A percentile compares a stretch with the other conserved stretches of the same genome.
phyloP scores from a whole-genome alignment of 1,284 basidiomycete species.

The Ceratobasidium theobromae region DNA sequence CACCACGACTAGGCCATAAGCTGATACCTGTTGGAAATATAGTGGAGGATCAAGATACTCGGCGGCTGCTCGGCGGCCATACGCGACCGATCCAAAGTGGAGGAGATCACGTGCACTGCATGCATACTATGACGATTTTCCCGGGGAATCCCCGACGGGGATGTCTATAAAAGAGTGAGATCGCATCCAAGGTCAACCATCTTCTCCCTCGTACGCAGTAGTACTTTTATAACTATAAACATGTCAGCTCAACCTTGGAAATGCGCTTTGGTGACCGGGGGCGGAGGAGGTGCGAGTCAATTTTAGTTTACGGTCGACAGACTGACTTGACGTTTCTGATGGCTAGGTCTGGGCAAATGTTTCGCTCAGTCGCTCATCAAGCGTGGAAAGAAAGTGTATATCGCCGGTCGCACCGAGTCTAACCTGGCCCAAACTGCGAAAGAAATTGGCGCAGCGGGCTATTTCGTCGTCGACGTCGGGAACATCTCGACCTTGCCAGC shows the following conservation, averaged over 20 bases:
- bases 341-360: constrained; percentile 38
- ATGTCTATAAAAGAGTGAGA: too few species aligned
- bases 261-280: constrained; percentile 14
- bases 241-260: constrained; percentile 24
- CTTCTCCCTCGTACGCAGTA: too few species aligned
- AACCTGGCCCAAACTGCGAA: constrained; percentile 40
- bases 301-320: too few species aligned
- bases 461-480: constrained; percentile 41
- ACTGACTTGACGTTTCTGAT: too few species aligned
- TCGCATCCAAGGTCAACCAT: too few species aligned
- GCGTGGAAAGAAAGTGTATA: constrained; percentile 44
- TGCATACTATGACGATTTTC: constrained; percentile 20
- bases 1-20: too few species aligned
- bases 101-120: background rate
- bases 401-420: constrained; percentile 45
- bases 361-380: constrained; percentile 44
- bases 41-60: background rate
- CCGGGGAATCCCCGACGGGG: too few species aligned
- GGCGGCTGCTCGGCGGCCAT: background rate
- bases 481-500: constrained; percentile 37
- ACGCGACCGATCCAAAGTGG: background rate
- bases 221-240: too few species aligned
- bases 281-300: constrained; percentile 13
- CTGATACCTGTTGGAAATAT: too few species aligned
- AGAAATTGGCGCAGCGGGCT: constrained; percentile 42